Evolutionary conservation across 75 land plant species (phyloP), one percentile per base, ranked within the genome.

Genomic region (Cupressus sempervirens): DNA sequence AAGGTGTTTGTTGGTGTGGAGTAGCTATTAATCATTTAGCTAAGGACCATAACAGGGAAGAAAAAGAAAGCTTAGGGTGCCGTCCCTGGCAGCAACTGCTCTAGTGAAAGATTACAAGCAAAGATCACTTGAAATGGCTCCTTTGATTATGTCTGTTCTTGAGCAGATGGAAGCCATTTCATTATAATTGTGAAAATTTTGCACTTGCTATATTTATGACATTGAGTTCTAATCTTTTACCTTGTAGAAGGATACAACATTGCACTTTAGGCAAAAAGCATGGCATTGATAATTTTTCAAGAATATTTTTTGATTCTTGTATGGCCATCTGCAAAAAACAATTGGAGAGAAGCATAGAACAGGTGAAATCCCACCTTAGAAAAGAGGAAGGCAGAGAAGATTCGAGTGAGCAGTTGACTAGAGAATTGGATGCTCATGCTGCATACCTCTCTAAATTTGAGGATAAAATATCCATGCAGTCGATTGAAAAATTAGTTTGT

Each of bases 1-100:
- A 89, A 86, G 99, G 99, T 30, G 83, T 96, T 12, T 96, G 96
- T 88, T 83, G 96, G 99, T 96, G 99, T 89, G 87, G 90, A 34
- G 87, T 85, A 82, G 99, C 95, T 53, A 94, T 96, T 30, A 90
- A 70, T 56, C 98, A 97, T 45, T 85, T 92, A 32, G 34, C 93
- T 5, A 94, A 89, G 87, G 95, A 94, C 4, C 88, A 94, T 52
- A 92, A 84, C 84, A 96, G 91, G 86, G 98, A 96, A 38, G 99
- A 97, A 56, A 94, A 93, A 88, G 99, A 97, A 23, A 86, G 89
- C 79, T 84, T 89, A 67, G 95, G 93, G 67, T 97, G 52, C 93
- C 85, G 4, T 84, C 95, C 77, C 90, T 97, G 54, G 96, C 98
- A 48, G 93, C 93, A 12, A 56, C 86, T 58, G 94, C 94, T 48